Conservation (phyloP, 768 basidiomycete genomes). For the Russula sp. region DNA sequence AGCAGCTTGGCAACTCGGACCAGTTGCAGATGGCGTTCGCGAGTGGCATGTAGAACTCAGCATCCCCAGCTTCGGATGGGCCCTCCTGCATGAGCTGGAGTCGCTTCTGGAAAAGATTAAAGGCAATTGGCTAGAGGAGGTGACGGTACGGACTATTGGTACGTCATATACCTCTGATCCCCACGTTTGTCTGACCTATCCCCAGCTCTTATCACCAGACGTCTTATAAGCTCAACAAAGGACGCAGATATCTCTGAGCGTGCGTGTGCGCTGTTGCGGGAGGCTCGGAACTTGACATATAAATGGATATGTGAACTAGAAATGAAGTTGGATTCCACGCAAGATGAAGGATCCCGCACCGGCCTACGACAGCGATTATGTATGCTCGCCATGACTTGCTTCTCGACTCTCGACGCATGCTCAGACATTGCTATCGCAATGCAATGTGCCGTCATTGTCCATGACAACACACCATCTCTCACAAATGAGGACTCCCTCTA, state of each 20-base stretch:
- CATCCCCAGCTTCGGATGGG: slow-evolving; percentile 28
- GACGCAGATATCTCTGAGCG: neutral
- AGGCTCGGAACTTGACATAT: neutral
- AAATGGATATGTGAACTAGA: neutral
- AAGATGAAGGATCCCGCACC: neutral
- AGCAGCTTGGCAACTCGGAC: slow-evolving; percentile 39
- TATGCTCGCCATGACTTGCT: neutral
- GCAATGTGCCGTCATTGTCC: slow-evolving; percentile 6
- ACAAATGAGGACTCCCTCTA: neutral
- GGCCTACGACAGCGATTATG: neutral
- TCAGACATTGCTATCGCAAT: slow-evolving; percentile 6
- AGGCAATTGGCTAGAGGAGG: slow-evolving; percentile 34
- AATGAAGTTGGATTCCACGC: neutral
- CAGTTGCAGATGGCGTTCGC: slow-evolving; percentile 14
- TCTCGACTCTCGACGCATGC: slow-evolving; percentile 1
- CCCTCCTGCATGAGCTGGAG: slow-evolving; percentile 33
- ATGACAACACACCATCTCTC: slow-evolving; percentile 6
- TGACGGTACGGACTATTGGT: slow-evolving; percentile 8
- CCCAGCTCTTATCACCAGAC: slow-evolving; percentile 5
- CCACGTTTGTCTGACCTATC: neutral
- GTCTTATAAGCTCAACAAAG: neutral
- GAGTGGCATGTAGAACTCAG: slow-evolving; percentile 38
- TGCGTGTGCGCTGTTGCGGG: neutral
- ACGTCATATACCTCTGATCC: neutral
- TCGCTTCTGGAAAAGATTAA: slow-evolving; percentile 30